Evolutionary conservation across 495 filamentous ascomycete species (phyloP).

Genomic region (Clavariopsis aquatica): DNA sequence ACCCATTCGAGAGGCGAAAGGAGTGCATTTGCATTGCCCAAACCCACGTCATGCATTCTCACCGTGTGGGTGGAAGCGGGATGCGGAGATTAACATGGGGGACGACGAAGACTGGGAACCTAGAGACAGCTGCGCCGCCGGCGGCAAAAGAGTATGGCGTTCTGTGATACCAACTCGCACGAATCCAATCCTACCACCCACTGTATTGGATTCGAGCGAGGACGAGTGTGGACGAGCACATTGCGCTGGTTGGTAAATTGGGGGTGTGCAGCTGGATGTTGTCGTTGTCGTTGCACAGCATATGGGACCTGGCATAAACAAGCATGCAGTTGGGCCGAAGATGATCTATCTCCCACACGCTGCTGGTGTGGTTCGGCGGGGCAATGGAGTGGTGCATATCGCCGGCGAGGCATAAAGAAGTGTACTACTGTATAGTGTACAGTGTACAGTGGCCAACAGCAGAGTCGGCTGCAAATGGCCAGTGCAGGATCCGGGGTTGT

Average conservation of each 20-base stretch:
- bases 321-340: background rate
- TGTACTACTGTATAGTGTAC: too few relatives aligned
- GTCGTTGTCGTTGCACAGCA: background rate
- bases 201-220: slow-evolving; percentile 8
- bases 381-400: background rate
- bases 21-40: slow-evolving; percentile 2
- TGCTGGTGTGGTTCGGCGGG: background rate
- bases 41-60: background rate
- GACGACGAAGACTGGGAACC: background rate
- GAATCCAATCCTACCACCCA: slow-evolving; percentile 1
- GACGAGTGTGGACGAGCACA: background rate
- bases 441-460: background rate
- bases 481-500: background rate
- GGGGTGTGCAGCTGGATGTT: background rate
- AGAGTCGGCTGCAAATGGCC: slow-evolving; percentile 10
- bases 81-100: slow-evolving; percentile 17
- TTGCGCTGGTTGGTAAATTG: background rate
- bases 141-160: background rate
- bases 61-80: slow-evolving; percentile 1
- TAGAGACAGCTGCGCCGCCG: background rate
- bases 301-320: background rate
- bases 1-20: background rate
- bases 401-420: too few relatives aligned
- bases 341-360: background rate
- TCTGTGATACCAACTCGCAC: background rate